Evolutionary conservation across 805 yeast genomes (phyloP).

Genomic region (Sungouiozyma ichnusensis): DNA sequence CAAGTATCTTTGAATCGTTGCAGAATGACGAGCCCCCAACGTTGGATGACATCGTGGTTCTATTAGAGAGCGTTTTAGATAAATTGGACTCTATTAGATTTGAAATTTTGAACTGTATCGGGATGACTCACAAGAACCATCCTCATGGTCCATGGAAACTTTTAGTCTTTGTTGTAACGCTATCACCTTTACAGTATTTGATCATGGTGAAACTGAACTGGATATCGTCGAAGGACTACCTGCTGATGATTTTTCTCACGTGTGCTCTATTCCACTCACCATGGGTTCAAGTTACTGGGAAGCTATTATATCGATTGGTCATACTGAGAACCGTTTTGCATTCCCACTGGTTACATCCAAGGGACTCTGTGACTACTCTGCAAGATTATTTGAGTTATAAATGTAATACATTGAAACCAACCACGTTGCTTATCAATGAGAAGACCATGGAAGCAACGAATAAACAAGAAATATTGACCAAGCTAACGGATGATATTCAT

Average conservation of each 20-base stretch:
- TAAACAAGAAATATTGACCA: background rate
- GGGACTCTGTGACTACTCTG: background rate
- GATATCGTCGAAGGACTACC: constrained; percentile 9
- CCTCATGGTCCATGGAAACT: background rate
- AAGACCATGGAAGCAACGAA: background rate
- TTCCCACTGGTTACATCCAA: background rate
- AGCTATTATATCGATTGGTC: constrained; percentile 21
- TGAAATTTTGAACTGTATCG: constrained; percentile 8
- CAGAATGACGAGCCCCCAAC: constrained; percentile 23
- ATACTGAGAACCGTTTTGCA: constrained; percentile 12
- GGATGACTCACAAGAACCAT: background rate
- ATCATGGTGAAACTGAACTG: constrained; percentile 6
- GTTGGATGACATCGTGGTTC: constrained; percentile 22
- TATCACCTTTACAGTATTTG: constrained; percentile 16
- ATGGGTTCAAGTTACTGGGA: constrained; percentile 22
- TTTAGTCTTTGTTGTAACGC: constrained; percentile 2
- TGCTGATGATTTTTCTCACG: constrained; percentile 4
- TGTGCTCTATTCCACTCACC: constrained; percentile 16
- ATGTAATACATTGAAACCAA: background rate
- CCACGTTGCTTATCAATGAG: background rate
- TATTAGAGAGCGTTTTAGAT: constrained; percentile 17
- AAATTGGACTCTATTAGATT: constrained; percentile 17
- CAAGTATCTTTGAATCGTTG: constrained; percentile 13
- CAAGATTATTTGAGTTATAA: background rate
- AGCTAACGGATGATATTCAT: background rate